Evolutionary conservation across 345 rosid genomes (phyloP).

Genomic region (Sonneratia alba): DNA sequence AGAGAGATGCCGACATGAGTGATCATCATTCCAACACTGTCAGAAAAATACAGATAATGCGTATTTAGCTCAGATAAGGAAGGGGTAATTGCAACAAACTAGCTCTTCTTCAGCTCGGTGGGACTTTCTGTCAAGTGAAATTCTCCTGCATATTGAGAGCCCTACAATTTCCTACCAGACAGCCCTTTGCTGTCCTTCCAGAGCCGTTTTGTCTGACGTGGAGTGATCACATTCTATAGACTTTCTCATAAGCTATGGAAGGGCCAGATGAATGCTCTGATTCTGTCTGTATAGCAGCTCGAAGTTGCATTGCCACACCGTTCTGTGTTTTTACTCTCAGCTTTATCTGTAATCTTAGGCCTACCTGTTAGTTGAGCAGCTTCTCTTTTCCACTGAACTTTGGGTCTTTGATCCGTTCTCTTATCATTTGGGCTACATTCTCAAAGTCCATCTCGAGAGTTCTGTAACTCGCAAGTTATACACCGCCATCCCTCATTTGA

Average conservation of each 20-base stretch:
- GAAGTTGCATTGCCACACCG: not conserved
- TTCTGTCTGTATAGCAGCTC: not conserved
- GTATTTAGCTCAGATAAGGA: conserved; percentile 24
- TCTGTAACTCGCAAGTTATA: too few relatives aligned
- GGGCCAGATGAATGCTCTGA: not conserved
- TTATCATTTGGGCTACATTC: not conserved
- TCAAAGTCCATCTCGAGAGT: too few relatives aligned
- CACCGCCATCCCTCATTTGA: too few relatives aligned
- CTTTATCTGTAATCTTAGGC: not conserved
- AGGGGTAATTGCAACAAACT: conserved; percentile 12
- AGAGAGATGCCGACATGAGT: conserved; percentile 76
- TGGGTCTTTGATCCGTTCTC: not conserved
- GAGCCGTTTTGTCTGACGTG: not conserved
- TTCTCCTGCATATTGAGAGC: not conserved
- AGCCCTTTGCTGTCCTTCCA: not conserved
- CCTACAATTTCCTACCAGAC: not conserved
- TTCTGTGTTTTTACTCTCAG: not conserved
- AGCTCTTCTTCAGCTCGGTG: not conserved
- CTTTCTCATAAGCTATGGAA: not conserved
- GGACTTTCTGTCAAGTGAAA: conserved; percentile 3
- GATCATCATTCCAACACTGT: conserved; percentile 69
- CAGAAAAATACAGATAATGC: conserved; percentile 52
- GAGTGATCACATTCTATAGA: not conserved
- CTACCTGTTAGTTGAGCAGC: not conserved
- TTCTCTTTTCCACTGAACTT: not conserved